A percentile compares a stretch with the other conserved stretches of the same genome.
Conservation (phyloP, 139 green algal genomes). For the Nannochloris sp. region DNA sequence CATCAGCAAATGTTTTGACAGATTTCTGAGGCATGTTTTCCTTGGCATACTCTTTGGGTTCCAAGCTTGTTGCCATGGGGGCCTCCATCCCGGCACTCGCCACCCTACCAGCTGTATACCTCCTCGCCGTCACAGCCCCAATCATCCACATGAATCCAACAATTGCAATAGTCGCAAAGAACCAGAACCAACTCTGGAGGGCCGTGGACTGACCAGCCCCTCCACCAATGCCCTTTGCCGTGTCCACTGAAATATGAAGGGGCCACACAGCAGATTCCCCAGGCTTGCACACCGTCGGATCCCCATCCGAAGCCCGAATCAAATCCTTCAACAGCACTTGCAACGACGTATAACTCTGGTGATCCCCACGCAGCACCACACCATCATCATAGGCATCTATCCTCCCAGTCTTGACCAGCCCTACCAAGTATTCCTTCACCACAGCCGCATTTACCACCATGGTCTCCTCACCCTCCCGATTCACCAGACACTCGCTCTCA, state of each 20-base stretch:
- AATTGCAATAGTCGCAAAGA: constrained; percentile 18
- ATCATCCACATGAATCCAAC: constrained; percentile 41
- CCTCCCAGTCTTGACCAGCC: constrained; percentile 59
- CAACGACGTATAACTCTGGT: constrained; percentile 45
- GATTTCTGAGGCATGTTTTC: constrained; percentile 55
- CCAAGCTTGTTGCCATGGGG: constrained; percentile 13
- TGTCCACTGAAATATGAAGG: constrained; percentile 50
- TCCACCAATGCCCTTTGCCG: background rate
- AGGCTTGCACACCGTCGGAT: constrained; percentile 4
- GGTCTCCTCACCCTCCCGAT: background rate
- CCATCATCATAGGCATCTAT: constrained; percentile 41
- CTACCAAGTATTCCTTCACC: constrained; percentile 78
- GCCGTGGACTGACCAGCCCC: background rate
- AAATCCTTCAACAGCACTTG: constrained; percentile 54
- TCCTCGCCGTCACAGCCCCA: constrained; percentile 16
- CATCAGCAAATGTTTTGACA: constrained; percentile 48
- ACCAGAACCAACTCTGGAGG: constrained; percentile 18
- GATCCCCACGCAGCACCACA: background rate
- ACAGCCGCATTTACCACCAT: constrained; percentile 45
- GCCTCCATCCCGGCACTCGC: background rate
- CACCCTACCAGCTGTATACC: background rate
- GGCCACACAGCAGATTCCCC: constrained; percentile 37
- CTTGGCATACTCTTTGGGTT: constrained; percentile 58
- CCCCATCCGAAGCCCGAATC: constrained; percentile 18
- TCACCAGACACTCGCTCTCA: constrained; percentile 12